These are phyloP conservation scores for Cryptosporidium sp. DNA, from an alignment of 169 alveolate species.

Conservation along the genomic window DNA sequence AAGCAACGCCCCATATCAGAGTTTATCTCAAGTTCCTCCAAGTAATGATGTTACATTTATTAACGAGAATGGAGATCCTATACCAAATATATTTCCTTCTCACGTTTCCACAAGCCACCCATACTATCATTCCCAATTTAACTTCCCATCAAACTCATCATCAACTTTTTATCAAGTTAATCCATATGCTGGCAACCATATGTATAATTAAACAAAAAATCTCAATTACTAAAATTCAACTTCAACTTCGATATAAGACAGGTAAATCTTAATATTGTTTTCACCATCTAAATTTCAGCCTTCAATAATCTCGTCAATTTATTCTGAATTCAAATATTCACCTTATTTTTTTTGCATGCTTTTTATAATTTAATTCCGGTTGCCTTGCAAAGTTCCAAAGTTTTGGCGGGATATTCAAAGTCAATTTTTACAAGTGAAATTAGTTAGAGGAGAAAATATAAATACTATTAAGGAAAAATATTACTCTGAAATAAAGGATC, in stretches of 20 bases:
- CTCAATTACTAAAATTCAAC: not conserved
- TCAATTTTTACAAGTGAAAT: slow-evolving; percentile 4
- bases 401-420: not conserved
- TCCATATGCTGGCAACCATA: slow-evolving; percentile 14
- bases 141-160: slow-evolving; percentile 6
- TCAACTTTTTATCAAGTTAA: slow-evolving; percentile 61
- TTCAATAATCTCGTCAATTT: not conserved
- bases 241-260: not conserved
- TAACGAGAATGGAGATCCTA: slow-evolving; percentile 28
- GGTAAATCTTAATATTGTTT: not conserved
- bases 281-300: not conserved
- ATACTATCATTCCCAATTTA: not conserved
- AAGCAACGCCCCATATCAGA: slow-evolving; percentile 54
- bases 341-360: not conserved
- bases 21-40: slow-evolving; percentile 41
- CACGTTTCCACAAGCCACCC: slow-evolving; percentile 1
- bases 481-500: not conserved
- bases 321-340: not conserved
- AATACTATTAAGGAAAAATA: not conserved
- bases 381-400: not conserved
- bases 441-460: not conserved
- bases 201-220: not conserved
- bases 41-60: not conserved
- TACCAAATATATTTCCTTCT: slow-evolving; percentile 14
- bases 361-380: not conserved